Evolutionary conservation across 257 asterid genomes (phyloP), one percentile per base, ranked within the genome.

Genomic region (Fraxinus anomala): DNA sequence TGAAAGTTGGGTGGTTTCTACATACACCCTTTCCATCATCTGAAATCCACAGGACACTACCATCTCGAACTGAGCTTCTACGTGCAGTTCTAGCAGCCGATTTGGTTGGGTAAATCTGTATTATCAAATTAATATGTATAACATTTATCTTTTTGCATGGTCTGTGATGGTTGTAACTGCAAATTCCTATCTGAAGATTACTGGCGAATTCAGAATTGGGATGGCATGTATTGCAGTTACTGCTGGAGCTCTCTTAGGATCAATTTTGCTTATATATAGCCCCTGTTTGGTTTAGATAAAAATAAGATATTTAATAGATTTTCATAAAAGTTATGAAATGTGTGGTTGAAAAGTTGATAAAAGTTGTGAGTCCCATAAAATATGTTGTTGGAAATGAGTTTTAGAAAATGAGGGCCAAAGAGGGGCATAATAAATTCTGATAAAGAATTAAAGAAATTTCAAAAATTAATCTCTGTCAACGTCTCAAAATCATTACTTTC

Each of bases 1-100:
- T 92, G 95, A 94, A 94, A 88, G 97, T 94, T 72, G 98, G 98
- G 68, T 94, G 98, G 98, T 94, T 94, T 89, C 88, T 94, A 74
- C 98, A 94, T 80, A 94, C 98, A 17, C 98, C 98, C 56, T 94
- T 94, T 76, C 98, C 98, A 66, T 94, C 98, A 79, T 94, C 98
- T 66, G 98, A 94, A 87, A 94, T 94, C 82, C 98, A 92, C 79
- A 87, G 98, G 80, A 94, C 98, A 51, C 80, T 94, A 84, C 98
- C 98, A 47, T 94, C 97, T 81, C 94, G 98, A 63, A 86, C 94
- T 16, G 97, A 94, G 61, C 92, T 94, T 74, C 87, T 94, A n/a
- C 87, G 81, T 78, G 96, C 98, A 78, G 96, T 92, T 83, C 91
- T 94, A 67, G 89, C 91, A 56, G 98, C 98, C 72, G 98, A 94